phyloP scores from a whole-genome alignment of 495 filamentous ascomycete genomes.

The Eremomyces bilateralis region DNA sequence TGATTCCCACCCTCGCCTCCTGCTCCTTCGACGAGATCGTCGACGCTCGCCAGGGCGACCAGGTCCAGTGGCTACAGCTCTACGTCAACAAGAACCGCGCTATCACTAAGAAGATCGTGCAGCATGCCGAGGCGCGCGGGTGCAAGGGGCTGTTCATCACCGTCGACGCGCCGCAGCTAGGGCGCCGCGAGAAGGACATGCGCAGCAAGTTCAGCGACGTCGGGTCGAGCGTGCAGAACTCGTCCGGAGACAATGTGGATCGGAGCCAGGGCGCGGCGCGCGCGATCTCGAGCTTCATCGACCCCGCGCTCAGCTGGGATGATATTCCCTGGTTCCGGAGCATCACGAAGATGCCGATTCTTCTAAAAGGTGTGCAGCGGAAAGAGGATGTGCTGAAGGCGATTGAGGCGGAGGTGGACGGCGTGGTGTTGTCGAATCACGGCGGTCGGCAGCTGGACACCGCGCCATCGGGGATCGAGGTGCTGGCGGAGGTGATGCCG shows the following conservation, averaged over 20 bases:
- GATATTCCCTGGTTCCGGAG: slow-evolving; percentile 87
- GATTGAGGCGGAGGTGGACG: slow-evolving; percentile 63
- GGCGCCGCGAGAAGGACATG: slow-evolving; percentile 89
- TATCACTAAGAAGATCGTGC: slow-evolving; percentile 74
- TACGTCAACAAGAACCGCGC: slow-evolving; percentile 95
- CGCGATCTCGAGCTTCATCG: slow-evolving; percentile 88
- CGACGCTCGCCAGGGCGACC: slow-evolving; percentile 57
- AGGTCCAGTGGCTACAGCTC: slow-evolving; percentile 91
- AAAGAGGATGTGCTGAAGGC: slow-evolving; percentile 86
- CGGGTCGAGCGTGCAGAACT: slow-evolving; percentile 61
- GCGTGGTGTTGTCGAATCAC: slow-evolving; percentile 92
- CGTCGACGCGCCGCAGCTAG: slow-evolving; percentile 89
- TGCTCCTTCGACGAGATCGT: slow-evolving; percentile 95
- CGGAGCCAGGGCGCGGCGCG: slow-evolving; percentile 78
- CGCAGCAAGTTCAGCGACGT: slow-evolving; percentile 74
- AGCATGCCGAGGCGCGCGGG: slow-evolving; percentile 77
- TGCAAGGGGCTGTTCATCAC: slow-evolving; percentile 97
- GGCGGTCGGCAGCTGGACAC: slow-evolving; percentile 94
- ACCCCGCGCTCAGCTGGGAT: slow-evolving; percentile 72
- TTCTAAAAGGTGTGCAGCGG: slow-evolving; percentile 90
- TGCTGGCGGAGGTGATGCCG: slow-evolving; percentile 93
- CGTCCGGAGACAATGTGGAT: slow-evolving; percentile 42
- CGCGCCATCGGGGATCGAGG: slow-evolving; percentile 72
- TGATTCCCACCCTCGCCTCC: slow-evolving; percentile 96
- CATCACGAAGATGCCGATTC: slow-evolving; percentile 90